phyloP scores from a whole-genome alignment of 768 basidiomycete species.

The Paxillus rubicundulus region DNA sequence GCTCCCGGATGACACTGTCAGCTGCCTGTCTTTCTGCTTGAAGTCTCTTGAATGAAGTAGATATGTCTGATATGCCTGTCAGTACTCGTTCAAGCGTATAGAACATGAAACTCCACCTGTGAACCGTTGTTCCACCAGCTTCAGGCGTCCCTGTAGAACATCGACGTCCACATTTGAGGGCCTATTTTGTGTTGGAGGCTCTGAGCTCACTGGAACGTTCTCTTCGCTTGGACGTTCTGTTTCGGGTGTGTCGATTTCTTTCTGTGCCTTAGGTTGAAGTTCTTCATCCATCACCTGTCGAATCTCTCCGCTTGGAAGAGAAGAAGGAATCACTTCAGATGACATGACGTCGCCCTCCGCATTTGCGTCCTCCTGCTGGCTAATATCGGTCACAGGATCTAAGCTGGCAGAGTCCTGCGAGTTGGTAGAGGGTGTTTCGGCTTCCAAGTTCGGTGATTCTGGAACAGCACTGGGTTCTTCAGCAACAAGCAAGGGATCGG shows the following conservation, averaged over 20 bases:
- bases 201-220: not conserved
- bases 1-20: slow-evolving; percentile 64
- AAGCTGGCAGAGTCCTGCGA: not conserved
- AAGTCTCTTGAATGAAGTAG: slow-evolving; percentile 71
- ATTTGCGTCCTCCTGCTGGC: not conserved
- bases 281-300: not conserved
- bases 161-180: slow-evolving; percentile 42
- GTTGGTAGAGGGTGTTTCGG: not conserved
- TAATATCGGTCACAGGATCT: not conserved
- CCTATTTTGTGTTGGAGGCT: not conserved
- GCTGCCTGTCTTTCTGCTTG: slow-evolving; percentile 70
- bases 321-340: not conserved
- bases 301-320: not conserved
- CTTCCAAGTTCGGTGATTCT: not conserved
- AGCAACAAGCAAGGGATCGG: not conserved
- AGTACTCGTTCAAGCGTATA: not conserved
- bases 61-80: slow-evolving; percentile 55
- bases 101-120: slow-evolving; percentile 44
- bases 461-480: not conserved
- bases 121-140: slow-evolving; percentile 75
- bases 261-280: not conserved
- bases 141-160: slow-evolving; percentile 60
- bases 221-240: slow-evolving; percentile 1
- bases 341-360: not conserved
- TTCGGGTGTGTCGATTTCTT: not conserved